A percentile compares a stretch with the other conserved stretches of the same genome.
Evolutionary conservation across 1,284 basidiomycete species (phyloP).

Genomic region (Fomitopsis palustris): DNA sequence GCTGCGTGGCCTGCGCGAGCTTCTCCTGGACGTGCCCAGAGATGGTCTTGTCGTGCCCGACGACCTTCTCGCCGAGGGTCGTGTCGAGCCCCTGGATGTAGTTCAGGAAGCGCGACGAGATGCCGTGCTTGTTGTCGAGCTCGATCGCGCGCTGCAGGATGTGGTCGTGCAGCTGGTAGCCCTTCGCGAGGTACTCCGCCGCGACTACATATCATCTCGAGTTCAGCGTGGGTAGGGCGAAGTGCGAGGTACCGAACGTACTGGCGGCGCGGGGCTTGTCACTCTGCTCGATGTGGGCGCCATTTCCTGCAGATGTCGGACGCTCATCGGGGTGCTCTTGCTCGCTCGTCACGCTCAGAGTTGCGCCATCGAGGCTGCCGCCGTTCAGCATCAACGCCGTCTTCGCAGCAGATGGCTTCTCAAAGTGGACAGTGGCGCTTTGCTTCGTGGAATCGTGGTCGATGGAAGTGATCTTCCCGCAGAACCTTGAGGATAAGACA

Average conservation of each 20-base stretch:
- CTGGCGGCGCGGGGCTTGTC: slow-evolving; percentile 83
- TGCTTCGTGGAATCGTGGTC: slow-evolving; percentile 39
- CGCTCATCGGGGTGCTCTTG: slow-evolving; percentile 46
- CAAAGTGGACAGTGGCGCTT: slow-evolving; percentile 63
- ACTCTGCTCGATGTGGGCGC: slow-evolving; percentile 57
- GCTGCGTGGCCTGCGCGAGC: slow-evolving; percentile 54
- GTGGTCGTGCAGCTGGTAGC: slow-evolving; percentile 78
- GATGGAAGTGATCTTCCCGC: slow-evolving; percentile 72
- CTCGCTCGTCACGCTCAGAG: slow-evolving; percentile 65
- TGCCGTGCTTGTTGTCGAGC: slow-evolving; percentile 82
- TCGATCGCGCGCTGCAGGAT: slow-evolving; percentile 86
- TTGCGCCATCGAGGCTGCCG: slow-evolving; percentile 61
- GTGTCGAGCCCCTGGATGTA: slow-evolving; percentile 75
- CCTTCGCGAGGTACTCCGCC: slow-evolving; percentile 87
- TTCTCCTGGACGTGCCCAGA: slow-evolving; percentile 68
- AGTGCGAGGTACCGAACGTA: slow-evolving; percentile 23
- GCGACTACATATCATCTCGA: slow-evolving; percentile 49
- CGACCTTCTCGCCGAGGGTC: slow-evolving; percentile 53
- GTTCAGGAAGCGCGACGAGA: slow-evolving; percentile 77
- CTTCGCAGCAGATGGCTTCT: slow-evolving; percentile 74
- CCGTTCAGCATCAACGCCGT: slow-evolving; percentile 82
- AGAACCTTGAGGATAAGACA: slow-evolving; percentile 52
- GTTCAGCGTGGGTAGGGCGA: background rate
- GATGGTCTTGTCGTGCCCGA: slow-evolving; percentile 74
- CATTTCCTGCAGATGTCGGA: slow-evolving; percentile 22